Base-by-base conservation (phyloP, 495 filamentous ascomycete species). In the Aspergillus asperescens region DNA sequence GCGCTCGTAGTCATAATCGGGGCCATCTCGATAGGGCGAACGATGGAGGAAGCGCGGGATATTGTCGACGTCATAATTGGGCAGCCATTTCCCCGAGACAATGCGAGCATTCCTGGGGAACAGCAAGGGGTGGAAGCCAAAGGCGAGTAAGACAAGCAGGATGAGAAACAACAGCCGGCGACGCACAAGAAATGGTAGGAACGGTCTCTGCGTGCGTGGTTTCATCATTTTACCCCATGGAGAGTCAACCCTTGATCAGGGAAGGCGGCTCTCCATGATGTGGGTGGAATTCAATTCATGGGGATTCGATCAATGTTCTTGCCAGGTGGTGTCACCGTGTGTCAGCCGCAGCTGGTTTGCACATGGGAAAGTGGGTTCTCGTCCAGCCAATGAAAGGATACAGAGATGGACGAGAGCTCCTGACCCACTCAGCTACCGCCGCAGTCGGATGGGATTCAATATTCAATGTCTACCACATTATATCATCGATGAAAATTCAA, bases 21-120 rank as follows among this genome's bases (percentile, higher is more conserved):
- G 65, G 23, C 63, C 24, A 1, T 48, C 41, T n/a, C 71, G 67
- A 40, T 65, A 72, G 1, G 48, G 12, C 15, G 71, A 72, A 13
- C 44, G 59, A 27, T 68, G 60, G 1, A 72, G 58, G 32, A 62
- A 72, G 12, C 52, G 61, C 0, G 68, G 67, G 18, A 43, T 45
- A 19, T 61, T 50, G 3, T 64, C 58, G 16, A 43, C 35, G n/a
- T 28, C 24, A 24, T 49, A 49, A 27, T 49, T 22, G 13, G 46
- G 46, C n/a, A 49, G 32, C 46, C 46, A 49, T 32, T 47, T 47
- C 19, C 44, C 44, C 3, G 7, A 9, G 19, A 47, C 44, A 10
- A 47, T 15, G 44, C 44, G 44, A 3, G n/a, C 13, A 22, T 46
- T 34, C 6, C n/a, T 8, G 12, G 44, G 9, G n/a, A 24, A 44